These are phyloP conservation scores for Prunus dulcis DNA, from an alignment of 306 rosid genomes.

Conservation along the genomic window DNA sequence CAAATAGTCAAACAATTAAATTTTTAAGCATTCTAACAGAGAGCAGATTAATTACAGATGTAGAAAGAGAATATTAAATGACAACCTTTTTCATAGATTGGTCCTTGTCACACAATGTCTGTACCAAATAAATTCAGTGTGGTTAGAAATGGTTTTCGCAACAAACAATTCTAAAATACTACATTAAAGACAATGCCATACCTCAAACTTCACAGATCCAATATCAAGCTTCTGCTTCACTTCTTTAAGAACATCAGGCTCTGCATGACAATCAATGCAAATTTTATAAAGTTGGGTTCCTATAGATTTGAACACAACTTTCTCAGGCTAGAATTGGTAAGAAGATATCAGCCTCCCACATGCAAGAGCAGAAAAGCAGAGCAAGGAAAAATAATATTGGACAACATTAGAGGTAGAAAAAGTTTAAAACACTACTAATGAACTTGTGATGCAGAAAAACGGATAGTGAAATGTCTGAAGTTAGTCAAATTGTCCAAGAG, in stretches of 20 bases:
- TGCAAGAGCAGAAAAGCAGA: too few relatives aligned
- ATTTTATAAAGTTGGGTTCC: background rate
- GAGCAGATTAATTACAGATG: constrained; percentile 1
- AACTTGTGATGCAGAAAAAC: too few relatives aligned
- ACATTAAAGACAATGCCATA: constrained; percentile 11
- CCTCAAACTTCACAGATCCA: constrained; percentile 97
- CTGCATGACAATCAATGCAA: constrained; percentile 44
- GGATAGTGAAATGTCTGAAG: too few relatives aligned
- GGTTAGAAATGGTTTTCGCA: background rate
- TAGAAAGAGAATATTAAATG: constrained; percentile 9
- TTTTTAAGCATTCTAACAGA: constrained; percentile 8
- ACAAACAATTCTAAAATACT: background rate
- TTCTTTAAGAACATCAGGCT: constrained; percentile 94
- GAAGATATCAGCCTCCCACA: too few relatives aligned
- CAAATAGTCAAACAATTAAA: background rate
- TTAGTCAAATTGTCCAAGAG: too few relatives aligned
- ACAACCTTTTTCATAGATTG: constrained; percentile 71
- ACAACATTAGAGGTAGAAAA: too few relatives aligned
- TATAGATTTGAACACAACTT: background rate
- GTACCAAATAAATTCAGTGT: constrained; percentile 23
- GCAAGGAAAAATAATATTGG: too few relatives aligned
- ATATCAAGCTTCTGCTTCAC: constrained; percentile 94
- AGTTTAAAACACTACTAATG: too few relatives aligned
- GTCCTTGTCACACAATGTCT: constrained; percentile 89
- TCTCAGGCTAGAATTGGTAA: too few relatives aligned